These are phyloP conservation scores for Dinochytrium kinnereticum DNA, from an alignment of 371 early-diverging fungal species.

Conservation along the genomic window DNA sequence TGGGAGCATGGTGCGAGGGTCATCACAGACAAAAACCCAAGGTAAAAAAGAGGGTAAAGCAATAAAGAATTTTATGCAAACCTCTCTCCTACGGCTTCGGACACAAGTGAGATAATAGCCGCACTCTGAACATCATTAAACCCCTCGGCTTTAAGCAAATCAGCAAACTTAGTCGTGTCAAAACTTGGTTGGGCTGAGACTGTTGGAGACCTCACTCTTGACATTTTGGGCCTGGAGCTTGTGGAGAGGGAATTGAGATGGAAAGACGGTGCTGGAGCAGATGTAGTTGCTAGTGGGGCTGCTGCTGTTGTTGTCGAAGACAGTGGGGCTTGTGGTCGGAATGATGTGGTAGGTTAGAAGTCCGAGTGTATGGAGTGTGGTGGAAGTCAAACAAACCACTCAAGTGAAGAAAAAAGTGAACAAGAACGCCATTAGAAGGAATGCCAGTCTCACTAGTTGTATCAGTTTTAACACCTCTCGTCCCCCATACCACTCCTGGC, in stretches of 20 bases:
- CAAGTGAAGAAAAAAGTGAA: too few relatives aligned
- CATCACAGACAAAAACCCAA: slow-evolving; percentile 3
- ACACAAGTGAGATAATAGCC: slow-evolving; percentile 70
- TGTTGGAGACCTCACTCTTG: background rate
- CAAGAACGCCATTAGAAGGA: too few relatives aligned
- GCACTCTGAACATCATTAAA: slow-evolving; percentile 76
- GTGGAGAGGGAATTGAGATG: background rate
- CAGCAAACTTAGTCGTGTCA: slow-evolving; percentile 24
- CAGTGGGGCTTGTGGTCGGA: too few relatives aligned
- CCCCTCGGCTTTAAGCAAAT: slow-evolving; percentile 56
- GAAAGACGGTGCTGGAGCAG: background rate
- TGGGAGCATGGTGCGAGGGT: too few relatives aligned
- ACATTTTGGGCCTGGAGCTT: background rate
- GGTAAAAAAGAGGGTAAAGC: background rate
- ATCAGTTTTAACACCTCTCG: too few relatives aligned
- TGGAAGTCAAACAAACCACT: too few relatives aligned
- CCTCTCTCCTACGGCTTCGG: slow-evolving; percentile 79
- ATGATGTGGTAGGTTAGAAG: too few relatives aligned
- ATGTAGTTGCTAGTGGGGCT: too few relatives aligned
- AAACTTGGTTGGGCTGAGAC: slow-evolving; percentile 17
- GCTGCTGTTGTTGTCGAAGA: too few relatives aligned
- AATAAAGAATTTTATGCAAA: slow-evolving; percentile 31
- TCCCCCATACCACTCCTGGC: too few relatives aligned
- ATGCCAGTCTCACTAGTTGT: too few relatives aligned
- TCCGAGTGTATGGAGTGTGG: too few relatives aligned